Percentiles rank a stretch among this genome's conserved stretches.
These are phyloP conservation scores for Penicillium sp. DNA, from an alignment of 2,329 filamentous ascomycete genomes.

Conservation along the genomic window DNA sequence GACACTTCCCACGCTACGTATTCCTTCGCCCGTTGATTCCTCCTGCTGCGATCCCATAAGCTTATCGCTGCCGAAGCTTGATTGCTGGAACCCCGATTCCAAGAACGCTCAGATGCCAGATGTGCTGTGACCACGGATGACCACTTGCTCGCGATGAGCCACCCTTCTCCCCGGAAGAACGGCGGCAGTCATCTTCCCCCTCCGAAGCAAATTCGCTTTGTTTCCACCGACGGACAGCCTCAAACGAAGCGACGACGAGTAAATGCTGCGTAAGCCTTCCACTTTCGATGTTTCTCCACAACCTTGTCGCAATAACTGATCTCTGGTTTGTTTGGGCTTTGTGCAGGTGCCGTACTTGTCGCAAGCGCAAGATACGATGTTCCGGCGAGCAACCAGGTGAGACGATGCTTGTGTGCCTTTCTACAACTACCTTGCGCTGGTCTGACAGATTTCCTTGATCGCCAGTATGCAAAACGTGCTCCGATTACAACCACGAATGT, in stretches of 20 bases:
- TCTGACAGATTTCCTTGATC: slow-evolving; percentile 14
- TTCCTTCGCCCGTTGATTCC: slow-evolving; percentile 18
- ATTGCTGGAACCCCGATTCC: slow-evolving; percentile 16
- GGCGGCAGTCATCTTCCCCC: slow-evolving; percentile 36
- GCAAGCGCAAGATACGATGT: slow-evolving; percentile 76
- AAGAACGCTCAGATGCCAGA: slow-evolving; percentile 29
- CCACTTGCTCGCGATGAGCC: slow-evolving; percentile 46
- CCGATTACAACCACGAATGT: slow-evolving; percentile 72
- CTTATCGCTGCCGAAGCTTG: slow-evolving; percentile 16
- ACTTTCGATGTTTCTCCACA: slow-evolving; percentile 11
- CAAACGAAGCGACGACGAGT: slow-evolving; percentile 79
- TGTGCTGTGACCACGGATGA: slow-evolving; percentile 42
- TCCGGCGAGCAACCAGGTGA: slow-evolving; percentile 70
- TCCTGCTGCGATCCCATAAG: slow-evolving; percentile 19
- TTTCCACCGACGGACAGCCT: slow-evolving; percentile 80
- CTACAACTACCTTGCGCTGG: neutral
- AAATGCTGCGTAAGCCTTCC: slow-evolving; percentile 69
- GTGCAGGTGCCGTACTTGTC: slow-evolving; percentile 70
- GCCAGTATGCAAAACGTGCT: slow-evolving; percentile 69
- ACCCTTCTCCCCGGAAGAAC: slow-evolving; percentile 44
- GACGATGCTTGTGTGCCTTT: slow-evolving; percentile 3
- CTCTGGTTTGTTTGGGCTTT: neutral
- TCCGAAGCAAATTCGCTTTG: slow-evolving; percentile 69
- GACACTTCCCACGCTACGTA: slow-evolving; percentile 21
- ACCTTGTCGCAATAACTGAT: slow-evolving; percentile 15